Base-by-base conservation (phyloP, 2,329 filamentous ascomycete genomes). In the Diaporthe australafricana region DNA sequence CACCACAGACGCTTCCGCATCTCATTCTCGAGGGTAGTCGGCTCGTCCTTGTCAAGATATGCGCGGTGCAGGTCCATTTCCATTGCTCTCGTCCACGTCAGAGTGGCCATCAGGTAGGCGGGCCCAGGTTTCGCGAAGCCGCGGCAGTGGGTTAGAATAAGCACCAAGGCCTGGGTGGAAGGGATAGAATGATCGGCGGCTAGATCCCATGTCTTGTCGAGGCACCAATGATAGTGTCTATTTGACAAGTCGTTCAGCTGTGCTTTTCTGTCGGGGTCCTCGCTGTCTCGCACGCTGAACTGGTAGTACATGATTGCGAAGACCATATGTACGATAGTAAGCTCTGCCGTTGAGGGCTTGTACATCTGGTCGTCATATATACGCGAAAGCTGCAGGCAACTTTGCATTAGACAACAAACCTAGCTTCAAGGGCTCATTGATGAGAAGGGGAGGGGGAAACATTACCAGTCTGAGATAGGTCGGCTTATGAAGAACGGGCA, bases 1-100 rank as follows among this genome's bases (percentile, higher is more conserved):
- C 93, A 97, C 85, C 94, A 97, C 0, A 91, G 87, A 20, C 94
- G 87, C 82, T 95, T 95, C 30, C 94, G 88, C 81, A 95, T 87
- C 72, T 97, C 94, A 72, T 93, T 89, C 7, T 92, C 89, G 1
- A 95, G 85, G n/a, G 84, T 86, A 1, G 86, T 88, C 17, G 78
- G 80, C 68, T 85, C 83, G 9, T 81, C 82, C 0, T 83, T 81
- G 5, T 81, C 80, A 74, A 90, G 91, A 16, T 87, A 86, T n/a
- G 91, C 91, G 50, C 93, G 88, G 79, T 97, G 93, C 47, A 96
- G 84, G 22, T 93, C 92, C 48, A 94, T 83, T 76, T 96, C 94
- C 45, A 96, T 87, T 12, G 93, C 93, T 38, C 93, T 84, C 6
- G 90, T 86, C 53, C 95, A 84, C 1, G 93, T 89, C 57, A 89